A percentile compares a stretch with the other conserved stretches of the same genome.
Conservation (phyloP, 495 filamentous ascomycete genomes). For the Penicillium bialowiezense region DNA sequence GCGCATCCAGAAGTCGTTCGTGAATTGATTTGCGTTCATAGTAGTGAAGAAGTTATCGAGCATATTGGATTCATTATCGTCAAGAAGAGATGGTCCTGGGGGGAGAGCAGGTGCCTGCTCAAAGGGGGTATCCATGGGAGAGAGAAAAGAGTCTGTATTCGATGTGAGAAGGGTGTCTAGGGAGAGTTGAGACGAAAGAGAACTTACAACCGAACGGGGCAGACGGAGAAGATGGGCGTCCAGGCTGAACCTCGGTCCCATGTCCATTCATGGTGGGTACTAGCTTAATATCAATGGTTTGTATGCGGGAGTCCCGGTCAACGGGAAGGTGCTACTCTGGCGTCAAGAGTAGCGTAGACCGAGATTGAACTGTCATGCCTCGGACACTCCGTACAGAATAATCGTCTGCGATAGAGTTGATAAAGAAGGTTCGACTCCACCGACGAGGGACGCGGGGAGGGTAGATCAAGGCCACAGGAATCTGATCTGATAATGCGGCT, state of each 20-base stretch:
- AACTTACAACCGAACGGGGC: constrained; percentile 63
- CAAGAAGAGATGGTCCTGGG: constrained; percentile 57
- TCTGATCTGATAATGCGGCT: constrained; percentile 2
- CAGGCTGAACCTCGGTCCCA: constrained; percentile 26
- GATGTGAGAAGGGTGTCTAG: constrained; percentile 15
- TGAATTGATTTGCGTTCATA: constrained; percentile 53
- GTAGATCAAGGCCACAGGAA: constrained; percentile 1
- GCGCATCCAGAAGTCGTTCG: constrained; percentile 46
- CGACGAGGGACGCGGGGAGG: constrained; percentile 6
- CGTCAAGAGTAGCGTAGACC: constrained; percentile 24
- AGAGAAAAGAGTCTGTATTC: constrained; percentile 43
- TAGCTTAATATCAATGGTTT: not conserved
- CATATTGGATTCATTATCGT: constrained; percentile 58
- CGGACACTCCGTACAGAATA: constrained; percentile 4
- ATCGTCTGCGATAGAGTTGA: constrained; percentile 3
- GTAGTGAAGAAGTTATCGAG: constrained; percentile 62
- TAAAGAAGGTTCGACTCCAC: constrained; percentile 5
- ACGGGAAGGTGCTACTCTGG: constrained; percentile 21
- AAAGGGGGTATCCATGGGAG: constrained; percentile 50
- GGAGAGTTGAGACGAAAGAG: not conserved
- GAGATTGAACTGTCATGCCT: constrained; percentile 34
- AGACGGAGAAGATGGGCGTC: constrained; percentile 29
- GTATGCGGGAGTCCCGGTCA: constrained; percentile 4
- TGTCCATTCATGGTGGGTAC: constrained; percentile 33
- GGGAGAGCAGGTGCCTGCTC: constrained; percentile 56